Evolutionary conservation across 2,329 filamentous ascomycete species (phyloP).

Genomic region (Paecilomyces sp.): DNA sequence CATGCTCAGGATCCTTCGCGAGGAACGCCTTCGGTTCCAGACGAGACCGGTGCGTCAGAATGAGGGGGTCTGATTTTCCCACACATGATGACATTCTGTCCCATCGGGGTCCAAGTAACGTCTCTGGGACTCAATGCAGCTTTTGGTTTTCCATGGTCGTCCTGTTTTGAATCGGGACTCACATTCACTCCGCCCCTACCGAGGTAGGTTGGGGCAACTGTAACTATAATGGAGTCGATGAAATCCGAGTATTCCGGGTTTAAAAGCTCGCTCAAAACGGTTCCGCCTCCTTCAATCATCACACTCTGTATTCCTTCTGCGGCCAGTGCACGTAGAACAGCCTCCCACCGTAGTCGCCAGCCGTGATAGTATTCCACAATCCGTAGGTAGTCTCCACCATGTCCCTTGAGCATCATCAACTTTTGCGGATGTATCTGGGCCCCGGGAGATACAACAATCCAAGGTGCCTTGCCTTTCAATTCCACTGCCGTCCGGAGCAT

Average conservation of each 20-base stretch:
- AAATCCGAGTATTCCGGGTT: constrained; percentile 52
- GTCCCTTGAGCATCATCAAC: constrained; percentile 36
- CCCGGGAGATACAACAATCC: constrained; percentile 53
- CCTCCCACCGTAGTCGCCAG: constrained; percentile 54
- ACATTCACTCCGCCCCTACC: constrained; percentile 75
- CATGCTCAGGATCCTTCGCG: not conserved
- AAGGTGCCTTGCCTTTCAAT: constrained; percentile 66
- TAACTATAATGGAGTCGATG: constrained; percentile 74
- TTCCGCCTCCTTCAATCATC: constrained; percentile 86
- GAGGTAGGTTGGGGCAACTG: constrained; percentile 85
- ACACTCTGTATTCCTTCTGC: constrained; percentile 62
- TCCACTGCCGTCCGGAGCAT: constrained; percentile 58
- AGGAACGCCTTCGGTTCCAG: constrained; percentile 11
- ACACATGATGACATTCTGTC: constrained; percentile 76
- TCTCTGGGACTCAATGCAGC: constrained; percentile 59
- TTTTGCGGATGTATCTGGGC: constrained; percentile 41
- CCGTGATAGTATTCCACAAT: constrained; percentile 31
- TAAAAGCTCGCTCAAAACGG: constrained; percentile 77
- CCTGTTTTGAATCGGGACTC: constrained; percentile 55
- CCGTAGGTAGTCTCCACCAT: constrained; percentile 40
- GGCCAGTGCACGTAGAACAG: constrained; percentile 53
- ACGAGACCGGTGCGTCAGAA: constrained; percentile 6
- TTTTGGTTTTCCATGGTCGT: constrained; percentile 44
- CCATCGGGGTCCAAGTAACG: constrained; percentile 69
- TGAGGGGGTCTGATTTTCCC: constrained; percentile 46